Evolutionary conservation across 495 filamentous ascomycete species (phyloP).

Genomic region (Neurospora sp.): DNA sequence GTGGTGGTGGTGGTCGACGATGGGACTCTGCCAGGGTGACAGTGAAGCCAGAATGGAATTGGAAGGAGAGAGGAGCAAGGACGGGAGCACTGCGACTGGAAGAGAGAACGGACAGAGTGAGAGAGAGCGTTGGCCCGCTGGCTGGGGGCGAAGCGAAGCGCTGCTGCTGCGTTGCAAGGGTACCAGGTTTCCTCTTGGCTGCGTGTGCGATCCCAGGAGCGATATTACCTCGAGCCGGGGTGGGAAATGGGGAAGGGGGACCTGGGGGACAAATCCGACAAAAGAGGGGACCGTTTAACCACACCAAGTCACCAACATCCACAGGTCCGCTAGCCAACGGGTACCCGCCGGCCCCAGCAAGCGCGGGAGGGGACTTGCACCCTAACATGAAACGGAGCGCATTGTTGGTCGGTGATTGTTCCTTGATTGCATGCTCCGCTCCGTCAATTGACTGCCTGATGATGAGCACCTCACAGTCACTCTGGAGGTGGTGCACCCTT

Average conservation of each 20-base stretch:
- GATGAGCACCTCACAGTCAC: neutral
- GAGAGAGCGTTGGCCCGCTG: neutral
- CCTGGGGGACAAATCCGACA: neutral
- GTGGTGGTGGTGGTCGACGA: neutral
- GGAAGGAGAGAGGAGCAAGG: neutral
- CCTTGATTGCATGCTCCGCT: neutral
- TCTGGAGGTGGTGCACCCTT: neutral
- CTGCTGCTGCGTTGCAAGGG: neutral
- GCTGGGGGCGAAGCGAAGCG: neutral
- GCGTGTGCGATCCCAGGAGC: neutral
- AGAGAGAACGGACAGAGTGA: neutral
- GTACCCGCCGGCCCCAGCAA: neutral
- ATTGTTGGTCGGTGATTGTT: neutral
- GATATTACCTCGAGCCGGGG: neutral
- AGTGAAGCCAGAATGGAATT: neutral
- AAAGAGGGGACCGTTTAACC: neutral
- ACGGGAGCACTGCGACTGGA: neutral
- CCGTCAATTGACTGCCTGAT: neutral
- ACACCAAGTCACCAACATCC: neutral
- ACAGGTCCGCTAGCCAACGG: neutral
- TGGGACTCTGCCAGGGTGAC: neutral
- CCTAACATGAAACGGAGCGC: slow-evolving; percentile 13
- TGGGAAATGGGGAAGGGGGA: neutral
- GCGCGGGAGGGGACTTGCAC: slow-evolving; percentile 1
- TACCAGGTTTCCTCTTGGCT: neutral